Percentiles rank a stretch among this genome's conserved stretches.
Evolutionary conservation across 768 basidiomycete species (phyloP).

Genomic region (Antrodiella citrinella): DNA sequence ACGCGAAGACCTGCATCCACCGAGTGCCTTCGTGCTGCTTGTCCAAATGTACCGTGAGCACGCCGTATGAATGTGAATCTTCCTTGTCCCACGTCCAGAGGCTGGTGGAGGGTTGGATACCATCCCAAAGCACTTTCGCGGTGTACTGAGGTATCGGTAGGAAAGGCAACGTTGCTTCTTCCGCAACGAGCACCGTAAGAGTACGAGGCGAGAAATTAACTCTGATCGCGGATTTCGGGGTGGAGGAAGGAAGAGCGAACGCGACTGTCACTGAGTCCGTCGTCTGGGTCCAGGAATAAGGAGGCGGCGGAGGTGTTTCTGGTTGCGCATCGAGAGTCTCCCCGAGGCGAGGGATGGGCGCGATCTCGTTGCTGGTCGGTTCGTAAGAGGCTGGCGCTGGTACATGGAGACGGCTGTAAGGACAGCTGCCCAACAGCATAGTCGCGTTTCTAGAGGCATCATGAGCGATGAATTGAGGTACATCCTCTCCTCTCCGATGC

Average conservation of each 20-base stretch:
- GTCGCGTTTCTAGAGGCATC: conserved; percentile 36
- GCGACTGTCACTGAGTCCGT: conserved; percentile 75
- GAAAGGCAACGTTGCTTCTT: not conserved
- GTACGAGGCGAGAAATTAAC: conserved; percentile 58
- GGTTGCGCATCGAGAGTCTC: conserved; percentile 43
- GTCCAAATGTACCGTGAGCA: conserved; percentile 79
- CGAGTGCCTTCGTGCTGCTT: conserved; percentile 77
- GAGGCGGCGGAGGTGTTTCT: conserved; percentile 41
- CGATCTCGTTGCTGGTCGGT: conserved; percentile 59
- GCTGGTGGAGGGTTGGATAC: conserved; percentile 67
- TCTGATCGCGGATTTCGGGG: conserved; percentile 53
- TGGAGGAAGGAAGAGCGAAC: conserved; percentile 73
- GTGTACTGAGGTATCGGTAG: conserved; percentile 50
- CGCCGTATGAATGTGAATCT: conserved; percentile 55
- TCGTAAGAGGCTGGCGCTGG: conserved; percentile 33
- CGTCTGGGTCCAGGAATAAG: conserved; percentile 93
- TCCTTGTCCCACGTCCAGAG: conserved; percentile 91
- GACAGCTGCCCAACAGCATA: conserved; percentile 50
- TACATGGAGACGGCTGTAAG: conserved; percentile 37
- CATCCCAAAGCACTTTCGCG: conserved; percentile 67
- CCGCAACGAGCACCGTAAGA: conserved; percentile 51
- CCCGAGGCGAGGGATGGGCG: conserved; percentile 54
- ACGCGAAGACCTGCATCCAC: conserved; percentile 83
- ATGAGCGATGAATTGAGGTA: conserved; percentile 55
- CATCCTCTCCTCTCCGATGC: conserved; percentile 61